phyloP scores from a whole-genome alignment of 345 rosid species.

The Clarkia xantiana region DNA sequence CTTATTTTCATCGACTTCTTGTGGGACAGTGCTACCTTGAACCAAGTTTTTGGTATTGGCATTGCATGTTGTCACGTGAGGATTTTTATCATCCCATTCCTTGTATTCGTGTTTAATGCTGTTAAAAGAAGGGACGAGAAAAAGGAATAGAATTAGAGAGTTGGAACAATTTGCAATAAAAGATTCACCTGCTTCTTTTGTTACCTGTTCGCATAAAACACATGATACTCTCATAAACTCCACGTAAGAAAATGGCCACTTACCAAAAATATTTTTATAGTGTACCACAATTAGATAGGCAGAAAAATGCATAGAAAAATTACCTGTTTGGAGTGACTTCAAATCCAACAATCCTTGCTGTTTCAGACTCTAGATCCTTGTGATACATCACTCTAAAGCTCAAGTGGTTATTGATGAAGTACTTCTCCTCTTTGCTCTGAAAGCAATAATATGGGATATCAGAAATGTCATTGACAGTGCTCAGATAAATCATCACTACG shows the following conservation, averaged over 20 bases:
- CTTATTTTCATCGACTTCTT: slow-evolving; percentile 64
- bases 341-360: slow-evolving; percentile 93
- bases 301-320: slow-evolving; percentile 2
- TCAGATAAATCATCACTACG: too few relatives aligned
- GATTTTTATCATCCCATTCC: slow-evolving; percentile 77
- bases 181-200: not conserved
- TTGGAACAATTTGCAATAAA: not conserved
- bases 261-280: too few relatives aligned
- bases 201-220: too few relatives aligned
- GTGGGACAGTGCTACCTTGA: slow-evolving; percentile 80
- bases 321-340: slow-evolving; percentile 93
- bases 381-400: slow-evolving; percentile 92
- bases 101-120: slow-evolving; percentile 93
- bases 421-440: slow-evolving; percentile 94
- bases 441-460: not conserved
- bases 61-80: slow-evolving; percentile 82
- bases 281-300: too few relatives aligned
- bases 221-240: too few relatives aligned
- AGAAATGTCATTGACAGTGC: not conserved
- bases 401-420: slow-evolving; percentile 86
- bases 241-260: too few relatives aligned
- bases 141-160: slow-evolving; percentile 5
- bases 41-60: slow-evolving; percentile 74
- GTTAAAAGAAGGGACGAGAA: not conserved
- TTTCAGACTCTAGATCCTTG: slow-evolving; percentile 62